Evolutionary conservation across 352 stramenopile genomes (phyloP).

Genomic region (Thalassiosira ordinaria): DNA sequence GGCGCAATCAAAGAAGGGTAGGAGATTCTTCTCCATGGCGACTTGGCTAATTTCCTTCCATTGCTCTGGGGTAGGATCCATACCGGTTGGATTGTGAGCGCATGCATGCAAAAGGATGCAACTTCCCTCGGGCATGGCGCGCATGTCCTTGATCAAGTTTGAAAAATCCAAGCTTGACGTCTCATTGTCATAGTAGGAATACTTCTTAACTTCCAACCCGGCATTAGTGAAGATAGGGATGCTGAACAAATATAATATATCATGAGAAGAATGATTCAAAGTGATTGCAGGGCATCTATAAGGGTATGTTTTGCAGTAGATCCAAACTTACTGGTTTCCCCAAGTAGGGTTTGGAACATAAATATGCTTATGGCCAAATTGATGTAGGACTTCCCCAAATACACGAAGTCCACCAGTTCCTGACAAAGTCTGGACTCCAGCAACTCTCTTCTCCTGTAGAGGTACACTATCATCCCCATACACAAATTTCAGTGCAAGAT

Average conservation of each 20-base stretch:
- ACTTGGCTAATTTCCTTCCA: constrained; percentile 96
- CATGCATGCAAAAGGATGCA: constrained; percentile 98
- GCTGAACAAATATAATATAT: constrained; percentile 9
- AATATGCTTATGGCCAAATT: constrained; percentile 87
- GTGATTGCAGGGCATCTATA: not conserved
- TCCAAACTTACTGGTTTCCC: constrained; percentile 95
- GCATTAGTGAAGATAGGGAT: constrained; percentile 86
- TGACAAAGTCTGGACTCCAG: constrained; percentile 96
- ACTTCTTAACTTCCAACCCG: constrained; percentile 88
- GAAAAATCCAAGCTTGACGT: constrained; percentile 90
- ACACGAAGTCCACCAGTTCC: constrained; percentile 97
- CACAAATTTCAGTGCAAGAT: constrained; percentile 87
- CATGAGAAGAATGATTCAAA: not conserved
- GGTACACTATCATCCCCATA: constrained; percentile 94
- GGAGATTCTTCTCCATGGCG: constrained; percentile 95
- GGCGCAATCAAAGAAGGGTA: constrained; percentile 99
- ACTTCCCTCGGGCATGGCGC: constrained; percentile 89
- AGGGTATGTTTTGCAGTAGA: too few species aligned
- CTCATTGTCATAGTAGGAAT: constrained; percentile 89
- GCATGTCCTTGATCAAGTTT: constrained; percentile 94
- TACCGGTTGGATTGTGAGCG: constrained; percentile 98
- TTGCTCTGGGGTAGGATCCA: constrained; percentile 97
- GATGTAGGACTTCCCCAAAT: constrained; percentile 92
- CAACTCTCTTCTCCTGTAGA: constrained; percentile 89
- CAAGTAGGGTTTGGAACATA: constrained; percentile 99